A percentile compares a stretch with the other conserved stretches of the same genome.
Evolutionary conservation across 257 asterid genomes (phyloP).

Genomic region (Gentiana macrophylla): DNA sequence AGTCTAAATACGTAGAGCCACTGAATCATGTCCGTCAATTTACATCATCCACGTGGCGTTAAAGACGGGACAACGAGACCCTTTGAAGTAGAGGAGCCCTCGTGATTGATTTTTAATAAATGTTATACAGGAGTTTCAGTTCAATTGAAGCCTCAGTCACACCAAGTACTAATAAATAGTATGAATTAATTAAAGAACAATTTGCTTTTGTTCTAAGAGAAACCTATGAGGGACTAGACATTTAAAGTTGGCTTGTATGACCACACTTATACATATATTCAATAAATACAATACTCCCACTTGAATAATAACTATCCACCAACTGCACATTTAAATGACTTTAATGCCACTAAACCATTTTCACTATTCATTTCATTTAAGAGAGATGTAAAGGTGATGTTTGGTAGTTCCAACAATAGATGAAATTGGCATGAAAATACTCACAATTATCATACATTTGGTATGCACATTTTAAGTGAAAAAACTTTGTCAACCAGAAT

Average conservation of each 20-base stretch:
- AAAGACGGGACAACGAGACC: too few species aligned
- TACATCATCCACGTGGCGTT: too few species aligned
- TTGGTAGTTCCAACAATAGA: too few species aligned
- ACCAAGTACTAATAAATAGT: constrained; percentile 3
- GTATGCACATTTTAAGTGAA: too few species aligned
- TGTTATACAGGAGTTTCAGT: constrained; percentile 1
- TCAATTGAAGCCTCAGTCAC: constrained; percentile 17
- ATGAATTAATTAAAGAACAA: neutral
- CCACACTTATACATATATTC: neutral
- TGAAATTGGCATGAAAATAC: too few species aligned
- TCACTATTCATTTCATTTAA: neutral
- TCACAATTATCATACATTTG: too few species aligned
- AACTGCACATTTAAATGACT: constrained; percentile 15
- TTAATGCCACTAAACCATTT: constrained; percentile 9
- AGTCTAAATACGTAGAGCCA: too few species aligned
- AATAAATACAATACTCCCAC: neutral
- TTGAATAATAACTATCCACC: constrained; percentile 20
- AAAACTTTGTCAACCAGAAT: too few species aligned
- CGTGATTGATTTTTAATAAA: too few species aligned
- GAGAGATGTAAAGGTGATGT: too few species aligned
- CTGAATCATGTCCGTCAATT: too few species aligned
- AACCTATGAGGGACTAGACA: constrained; percentile 5
- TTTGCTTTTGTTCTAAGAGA: constrained; percentile 20
- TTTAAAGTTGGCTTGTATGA: constrained; percentile 19
- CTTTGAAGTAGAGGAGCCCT: too few species aligned